Evolutionary conservation across 768 basidiomycete species (phyloP).

Genomic region (Boletus rubroflammeus): DNA sequence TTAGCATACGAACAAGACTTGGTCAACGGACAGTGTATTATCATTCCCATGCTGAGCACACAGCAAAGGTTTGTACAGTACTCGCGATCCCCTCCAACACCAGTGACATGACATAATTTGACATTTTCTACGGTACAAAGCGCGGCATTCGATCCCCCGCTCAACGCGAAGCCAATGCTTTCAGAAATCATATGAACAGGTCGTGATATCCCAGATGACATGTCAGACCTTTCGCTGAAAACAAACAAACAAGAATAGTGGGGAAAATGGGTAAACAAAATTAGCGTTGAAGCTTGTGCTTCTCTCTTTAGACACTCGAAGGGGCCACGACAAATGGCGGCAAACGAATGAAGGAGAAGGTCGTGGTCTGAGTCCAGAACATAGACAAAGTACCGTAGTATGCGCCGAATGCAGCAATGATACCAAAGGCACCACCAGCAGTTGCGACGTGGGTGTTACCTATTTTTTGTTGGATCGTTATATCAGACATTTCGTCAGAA

Average conservation of each 20-base stretch:
- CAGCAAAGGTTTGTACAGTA: not conserved
- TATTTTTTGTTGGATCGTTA: not conserved
- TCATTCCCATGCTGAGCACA: not conserved
- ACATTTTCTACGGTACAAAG: not conserved
- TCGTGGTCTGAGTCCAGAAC: conserved; percentile 31
- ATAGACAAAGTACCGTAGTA: conserved; percentile 27
- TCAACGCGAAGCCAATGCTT: not conserved
- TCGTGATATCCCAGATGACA: not conserved
- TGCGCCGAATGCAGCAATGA: conserved; percentile 27
- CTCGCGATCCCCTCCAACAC: not conserved
- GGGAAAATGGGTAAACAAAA: not conserved
- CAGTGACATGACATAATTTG: not conserved
- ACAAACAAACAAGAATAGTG: not conserved
- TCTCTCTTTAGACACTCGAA: conserved; percentile 8
- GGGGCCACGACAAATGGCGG: conserved; percentile 20
- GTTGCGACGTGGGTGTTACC: conserved; percentile 25
- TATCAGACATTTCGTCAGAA: not conserved
- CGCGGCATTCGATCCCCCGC: not conserved
- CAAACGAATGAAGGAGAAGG: conserved; percentile 24
- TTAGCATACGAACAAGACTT: not conserved
- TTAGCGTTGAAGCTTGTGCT: not conserved
- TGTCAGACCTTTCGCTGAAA: not conserved
- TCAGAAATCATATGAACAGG: not conserved
- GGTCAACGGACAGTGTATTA: not conserved
- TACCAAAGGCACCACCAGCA: conserved; percentile 25